These are phyloP conservation scores for Salix viminalis DNA, from an alignment of 345 rosid species.

Conservation along the genomic window DNA sequence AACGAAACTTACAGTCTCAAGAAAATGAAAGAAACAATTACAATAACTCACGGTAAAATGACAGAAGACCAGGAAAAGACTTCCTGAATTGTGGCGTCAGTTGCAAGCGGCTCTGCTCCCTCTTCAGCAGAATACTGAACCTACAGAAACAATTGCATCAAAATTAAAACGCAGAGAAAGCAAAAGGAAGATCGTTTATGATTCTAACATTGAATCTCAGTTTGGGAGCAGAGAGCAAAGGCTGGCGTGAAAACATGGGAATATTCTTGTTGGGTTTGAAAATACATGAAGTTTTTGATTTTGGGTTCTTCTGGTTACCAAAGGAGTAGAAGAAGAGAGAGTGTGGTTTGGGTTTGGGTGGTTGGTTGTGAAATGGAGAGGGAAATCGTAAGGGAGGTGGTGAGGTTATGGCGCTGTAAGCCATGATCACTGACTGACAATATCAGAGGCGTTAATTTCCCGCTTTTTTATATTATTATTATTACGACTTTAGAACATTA, in stretches of 20 bases:
- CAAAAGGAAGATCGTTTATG: neutral
- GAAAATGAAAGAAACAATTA: slow-evolving; percentile 5
- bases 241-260: slow-evolving; percentile 19
- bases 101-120: slow-evolving; percentile 40
- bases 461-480: slow-evolving; percentile 6
- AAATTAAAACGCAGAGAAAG: slow-evolving; percentile 3
- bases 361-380: neutral
- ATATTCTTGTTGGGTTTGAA: slow-evolving; percentile 23
- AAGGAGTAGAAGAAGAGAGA: slow-evolving; percentile 4
- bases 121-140: slow-evolving; percentile 50
- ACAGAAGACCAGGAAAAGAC: slow-evolving; percentile 83
- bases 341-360: slow-evolving; percentile 20
- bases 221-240: slow-evolving; percentile 22
- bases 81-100: slow-evolving; percentile 48
- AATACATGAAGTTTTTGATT: neutral
- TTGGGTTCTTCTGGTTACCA: slow-evolving; percentile 10
- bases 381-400: slow-evolving; percentile 9
- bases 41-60: slow-evolving; percentile 65
- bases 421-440: slow-evolving; percentile 25
- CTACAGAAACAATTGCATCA: slow-evolving; percentile 25
- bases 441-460: slow-evolving; percentile 6
- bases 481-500: neutral
- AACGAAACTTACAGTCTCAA: neutral
- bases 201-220: slow-evolving; percentile 31
- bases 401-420: slow-evolving; percentile 26